Conservation (phyloP, 2,329 filamentous ascomycete species). For the Xylariaceae sp. region DNA sequence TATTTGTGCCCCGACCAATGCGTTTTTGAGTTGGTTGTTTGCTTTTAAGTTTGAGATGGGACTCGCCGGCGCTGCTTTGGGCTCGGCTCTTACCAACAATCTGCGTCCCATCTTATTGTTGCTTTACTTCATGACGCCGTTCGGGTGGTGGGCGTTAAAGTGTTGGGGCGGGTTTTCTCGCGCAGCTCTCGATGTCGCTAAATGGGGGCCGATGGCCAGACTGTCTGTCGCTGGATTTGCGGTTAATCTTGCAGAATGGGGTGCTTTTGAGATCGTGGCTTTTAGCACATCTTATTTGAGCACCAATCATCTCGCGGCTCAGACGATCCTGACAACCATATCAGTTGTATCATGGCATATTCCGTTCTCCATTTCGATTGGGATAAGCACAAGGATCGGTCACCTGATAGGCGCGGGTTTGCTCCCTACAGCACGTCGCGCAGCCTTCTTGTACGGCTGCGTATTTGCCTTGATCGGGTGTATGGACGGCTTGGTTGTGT, state of each 20-base stretch:
- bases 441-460: conserved; percentile 30
- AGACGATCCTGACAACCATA: conserved; percentile 39
- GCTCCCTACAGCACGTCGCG: conserved; percentile 30
- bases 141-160: conserved; percentile 35
- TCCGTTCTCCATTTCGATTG: conserved; percentile 40
- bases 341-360: conserved; percentile 41
- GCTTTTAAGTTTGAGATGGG: conserved; percentile 41
- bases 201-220: conserved; percentile 39
- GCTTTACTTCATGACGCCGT: conserved; percentile 40
- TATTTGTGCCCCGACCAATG: conserved; percentile 45
- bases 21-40: conserved; percentile 46
- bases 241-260: conserved; percentile 41
- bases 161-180: conserved; percentile 44
- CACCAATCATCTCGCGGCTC: conserved; percentile 40
- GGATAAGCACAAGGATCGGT: conserved; percentile 39
- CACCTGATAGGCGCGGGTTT: conserved; percentile 39
- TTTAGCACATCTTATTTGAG: conserved; percentile 43
- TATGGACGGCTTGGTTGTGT: conserved; percentile 32
- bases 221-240: conserved; percentile 37
- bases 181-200: conserved; percentile 26
- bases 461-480: conserved; percentile 32
- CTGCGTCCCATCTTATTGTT: conserved; percentile 45
- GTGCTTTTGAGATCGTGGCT: conserved; percentile 41
- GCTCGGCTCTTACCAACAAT: conserved; percentile 45
- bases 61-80: conserved; percentile 48